These are phyloP conservation scores for Persicaria tinctoria DNA, from an alignment of 148 eudicot genomes.

Conservation along the genomic window DNA sequence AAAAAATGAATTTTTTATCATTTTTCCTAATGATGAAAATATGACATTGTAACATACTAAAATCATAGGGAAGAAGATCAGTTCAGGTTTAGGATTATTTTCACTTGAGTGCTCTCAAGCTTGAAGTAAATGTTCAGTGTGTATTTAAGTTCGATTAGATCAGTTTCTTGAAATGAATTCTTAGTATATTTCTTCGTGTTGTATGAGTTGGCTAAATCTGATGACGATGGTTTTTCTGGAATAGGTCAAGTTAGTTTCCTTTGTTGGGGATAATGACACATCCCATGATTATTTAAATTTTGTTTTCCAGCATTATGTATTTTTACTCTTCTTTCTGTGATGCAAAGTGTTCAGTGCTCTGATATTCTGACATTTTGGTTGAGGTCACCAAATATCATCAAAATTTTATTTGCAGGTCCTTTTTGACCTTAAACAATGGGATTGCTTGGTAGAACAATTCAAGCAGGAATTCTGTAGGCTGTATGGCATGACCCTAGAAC, in stretches of 20 bases:
- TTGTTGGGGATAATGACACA: neutral
- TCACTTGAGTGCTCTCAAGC: neutral
- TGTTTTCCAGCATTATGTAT: neutral
- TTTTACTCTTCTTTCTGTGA: neutral
- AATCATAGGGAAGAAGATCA: no score
- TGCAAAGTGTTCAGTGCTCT: neutral
- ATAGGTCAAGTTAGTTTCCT: neutral
- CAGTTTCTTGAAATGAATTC: neutral
- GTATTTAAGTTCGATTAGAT: neutral
- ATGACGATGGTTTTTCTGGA: neutral
- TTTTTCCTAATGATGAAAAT: no score
- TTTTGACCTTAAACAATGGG: conserved; percentile 95
- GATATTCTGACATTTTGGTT: neutral
- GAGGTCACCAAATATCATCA: neutral
- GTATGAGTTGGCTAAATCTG: neutral
- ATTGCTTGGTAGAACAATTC: conserved; percentile 78
- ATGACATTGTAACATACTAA: no score
- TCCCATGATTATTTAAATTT: neutral
- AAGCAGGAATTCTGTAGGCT: conserved; percentile 89
- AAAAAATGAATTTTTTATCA: no score
- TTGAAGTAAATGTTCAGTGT: neutral
- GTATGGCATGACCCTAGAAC: conserved; percentile 95
- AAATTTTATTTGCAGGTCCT: conserved; percentile 47
- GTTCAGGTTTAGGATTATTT: no score
- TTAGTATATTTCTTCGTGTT: neutral